Base-by-base conservation (phyloP, 2,329 filamentous ascomycete genomes). In the Cryphonectria naterciae region DNA sequence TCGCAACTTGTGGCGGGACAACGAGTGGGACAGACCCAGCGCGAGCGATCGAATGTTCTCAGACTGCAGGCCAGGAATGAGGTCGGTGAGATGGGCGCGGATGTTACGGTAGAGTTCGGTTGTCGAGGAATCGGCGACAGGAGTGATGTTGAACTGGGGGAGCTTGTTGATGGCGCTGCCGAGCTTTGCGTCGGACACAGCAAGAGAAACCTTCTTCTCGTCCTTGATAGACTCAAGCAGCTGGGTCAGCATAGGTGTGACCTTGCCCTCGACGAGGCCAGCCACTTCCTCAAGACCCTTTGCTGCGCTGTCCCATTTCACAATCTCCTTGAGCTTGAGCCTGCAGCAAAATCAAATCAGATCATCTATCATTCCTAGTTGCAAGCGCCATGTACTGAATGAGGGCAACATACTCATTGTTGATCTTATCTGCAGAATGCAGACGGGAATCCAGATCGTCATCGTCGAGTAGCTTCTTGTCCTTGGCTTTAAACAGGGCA, bases 1-100 rank as follows among this genome's bases (percentile, higher is more conserved):
- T 87, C 98, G 98, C 79, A 99, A 90, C 88, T 97, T 98, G 85
- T 99, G 95, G 74, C 95, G 92, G 64, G 95, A 97, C 78, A 99
- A 91, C 70, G 95, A 98, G 85, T 99, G 96, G 49, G 95, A 97
- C 66, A 99, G 91, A 89, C 96, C 96, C 72, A 99, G 89, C 35
- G 93, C 92, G 93, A 98, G 98, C 77, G 94, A 96, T 79, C 94
- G 92, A 79, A 98, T 90, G 80, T 96, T 95, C 78, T 94, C 89
- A 67, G 93, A 91, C 65, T 92, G 85, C 73, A 99, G 89, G 68
- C 94, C 95, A 73, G 96, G 95, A 76, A 99, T 95, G 72, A 99
- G 88, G 68, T 95, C 94, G 70, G 93, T 89, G 69, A 99, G 87
- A 80, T 98, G 92, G 81, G 95, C 92, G 80, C 95, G 94, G 82